phyloP scores from a whole-genome alignment of 495 filamentous ascomycete genomes.

The Aspergillus sclerotiicarbonarius region DNA sequence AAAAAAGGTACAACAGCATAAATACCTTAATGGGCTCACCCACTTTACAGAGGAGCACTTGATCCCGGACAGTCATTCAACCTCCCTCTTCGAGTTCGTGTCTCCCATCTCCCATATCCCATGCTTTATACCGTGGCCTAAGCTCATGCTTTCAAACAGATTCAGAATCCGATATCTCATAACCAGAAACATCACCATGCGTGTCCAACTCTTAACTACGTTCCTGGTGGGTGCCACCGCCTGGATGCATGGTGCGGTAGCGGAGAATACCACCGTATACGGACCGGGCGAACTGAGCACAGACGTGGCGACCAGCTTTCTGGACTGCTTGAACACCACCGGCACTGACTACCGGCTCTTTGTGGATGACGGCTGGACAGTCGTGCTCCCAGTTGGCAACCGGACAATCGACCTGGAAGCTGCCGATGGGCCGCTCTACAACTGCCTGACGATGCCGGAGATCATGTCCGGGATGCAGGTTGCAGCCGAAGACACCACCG shows the following conservation, averaged over 20 bases:
- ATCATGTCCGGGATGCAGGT: not conserved
- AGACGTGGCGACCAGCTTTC: not conserved
- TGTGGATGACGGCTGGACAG: not conserved
- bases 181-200: not conserved
- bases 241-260: not conserved
- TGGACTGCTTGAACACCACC: not conserved
- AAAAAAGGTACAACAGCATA: too few relatives aligned
- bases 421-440: not conserved
- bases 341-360: not conserved
- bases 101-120: too few relatives aligned
- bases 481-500: not conserved
- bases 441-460: constrained; percentile 1
- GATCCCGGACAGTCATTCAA: too few relatives aligned
- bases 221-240: not conserved
- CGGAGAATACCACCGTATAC: not conserved
- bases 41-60: too few relatives aligned
- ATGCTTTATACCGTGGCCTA: too few relatives aligned
- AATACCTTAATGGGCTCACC: too few relatives aligned
- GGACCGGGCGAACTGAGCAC: not conserved
- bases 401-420: not conserved
- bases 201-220: not conserved
- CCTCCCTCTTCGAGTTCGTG: too few relatives aligned
- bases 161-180: too few relatives aligned
- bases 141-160: too few relatives aligned
- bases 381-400: not conserved